Percentiles rank a stretch among this genome's conserved stretches.
phyloP scores from a whole-genome alignment of 2,329 filamentous ascomycete species.

The Aspergillus floridensis region DNA sequence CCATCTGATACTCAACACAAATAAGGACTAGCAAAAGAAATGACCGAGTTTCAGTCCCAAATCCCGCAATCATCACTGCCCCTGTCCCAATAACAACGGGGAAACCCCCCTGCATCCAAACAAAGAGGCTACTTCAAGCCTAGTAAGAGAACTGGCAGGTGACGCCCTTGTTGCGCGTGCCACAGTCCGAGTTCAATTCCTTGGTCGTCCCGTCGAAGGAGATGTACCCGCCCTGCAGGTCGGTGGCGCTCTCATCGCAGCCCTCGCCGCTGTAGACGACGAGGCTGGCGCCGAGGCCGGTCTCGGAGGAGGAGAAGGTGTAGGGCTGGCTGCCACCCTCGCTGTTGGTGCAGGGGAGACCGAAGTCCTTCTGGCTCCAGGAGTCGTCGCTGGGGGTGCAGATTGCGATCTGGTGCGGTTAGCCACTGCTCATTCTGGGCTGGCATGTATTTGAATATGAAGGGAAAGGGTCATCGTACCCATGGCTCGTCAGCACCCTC shows the following conservation, averaged over 20 bases:
- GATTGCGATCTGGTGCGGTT: neutral
- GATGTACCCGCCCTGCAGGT: neutral
- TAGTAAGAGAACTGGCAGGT: neutral
- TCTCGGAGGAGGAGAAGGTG: neutral
- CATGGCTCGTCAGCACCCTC: neutral
- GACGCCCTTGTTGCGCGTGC: neutral
- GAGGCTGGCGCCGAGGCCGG: neutral
- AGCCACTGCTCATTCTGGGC: no score
- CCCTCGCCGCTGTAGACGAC: neutral
- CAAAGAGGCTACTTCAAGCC: no score
- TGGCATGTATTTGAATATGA: no score
- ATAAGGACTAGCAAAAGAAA: no score
- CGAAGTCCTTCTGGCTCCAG: neutral
- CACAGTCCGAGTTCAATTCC: neutral
- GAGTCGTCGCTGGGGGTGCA: neutral
- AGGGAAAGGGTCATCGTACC: no score
- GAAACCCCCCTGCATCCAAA: no score
- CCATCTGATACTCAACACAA: no score
- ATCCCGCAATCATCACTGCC: no score
- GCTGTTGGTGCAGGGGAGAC: neutral
- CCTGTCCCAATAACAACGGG: no score
- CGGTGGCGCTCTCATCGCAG: neutral
- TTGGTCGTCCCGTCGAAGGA: neutral
- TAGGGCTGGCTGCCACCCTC: neutral
- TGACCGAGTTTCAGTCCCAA: accelerated